phyloP scores from a whole-genome alignment of 371 early-diverging fungal genomes.

The Quaeritorhiza haematococci region DNA sequence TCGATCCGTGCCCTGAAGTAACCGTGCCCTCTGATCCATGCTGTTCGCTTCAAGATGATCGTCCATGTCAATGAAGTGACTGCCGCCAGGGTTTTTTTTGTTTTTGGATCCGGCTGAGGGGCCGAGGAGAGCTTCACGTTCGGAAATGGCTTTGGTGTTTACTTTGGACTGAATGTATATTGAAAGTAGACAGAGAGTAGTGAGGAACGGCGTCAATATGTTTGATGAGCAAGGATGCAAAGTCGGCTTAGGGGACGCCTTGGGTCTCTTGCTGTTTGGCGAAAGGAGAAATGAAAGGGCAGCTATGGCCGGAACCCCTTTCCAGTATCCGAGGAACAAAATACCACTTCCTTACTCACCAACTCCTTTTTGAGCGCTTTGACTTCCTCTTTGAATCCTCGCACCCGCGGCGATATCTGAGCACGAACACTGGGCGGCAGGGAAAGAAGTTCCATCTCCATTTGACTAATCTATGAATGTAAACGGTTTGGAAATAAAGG shows the following conservation, averaged over 20 bases:
- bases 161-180: no score
- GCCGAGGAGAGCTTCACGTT: conserved; percentile 39
- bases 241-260: no score
- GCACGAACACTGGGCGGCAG: conserved; percentile 62
- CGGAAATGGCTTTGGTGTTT: conserved; percentile 7
- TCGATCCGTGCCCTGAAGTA: conserved; percentile 80
- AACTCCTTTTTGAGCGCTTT: conserved; percentile 71
- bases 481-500: no score
- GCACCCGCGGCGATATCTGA: conserved; percentile 66
- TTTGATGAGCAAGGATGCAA: no score
- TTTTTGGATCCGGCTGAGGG: conserved; percentile 2
- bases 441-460: conserved; percentile 85
- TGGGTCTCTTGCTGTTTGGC: no score
- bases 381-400: conserved; percentile 70
- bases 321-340: no score
- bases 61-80: conserved; percentile 32
- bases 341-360: no score
- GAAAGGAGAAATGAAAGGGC: no score
- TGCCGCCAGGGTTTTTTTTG: no score
- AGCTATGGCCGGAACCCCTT: no score
- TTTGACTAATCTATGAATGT: conserved; percentile 66
- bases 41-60: conserved; percentile 46
- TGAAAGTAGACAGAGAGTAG: no score
- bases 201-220: no score
- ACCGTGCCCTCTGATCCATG: conserved; percentile 76